Conservation (phyloP, 306 rosid genomes). For the Arachis hypogaea region DNA sequence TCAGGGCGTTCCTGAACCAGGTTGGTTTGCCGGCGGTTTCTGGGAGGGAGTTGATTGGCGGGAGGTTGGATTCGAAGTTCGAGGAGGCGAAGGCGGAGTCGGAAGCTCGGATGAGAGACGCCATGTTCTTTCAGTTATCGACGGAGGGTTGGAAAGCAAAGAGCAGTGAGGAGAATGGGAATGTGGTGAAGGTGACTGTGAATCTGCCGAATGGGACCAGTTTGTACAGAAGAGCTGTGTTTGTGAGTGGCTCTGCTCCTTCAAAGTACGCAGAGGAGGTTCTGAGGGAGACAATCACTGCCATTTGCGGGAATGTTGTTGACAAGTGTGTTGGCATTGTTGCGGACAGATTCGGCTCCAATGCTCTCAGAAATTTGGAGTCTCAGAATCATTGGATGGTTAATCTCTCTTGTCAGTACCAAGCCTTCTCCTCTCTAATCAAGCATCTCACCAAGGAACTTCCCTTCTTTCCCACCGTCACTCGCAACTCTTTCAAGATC, state of each 20-base stretch:
- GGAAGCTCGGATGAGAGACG: slow-evolving; percentile 79
- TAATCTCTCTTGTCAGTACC: slow-evolving; percentile 88
- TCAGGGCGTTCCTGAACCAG: slow-evolving; percentile 77
- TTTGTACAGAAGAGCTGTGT: slow-evolving; percentile 74
- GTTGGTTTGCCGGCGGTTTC: slow-evolving; percentile 73
- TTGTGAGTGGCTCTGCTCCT: slow-evolving; percentile 70
- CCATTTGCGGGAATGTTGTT: slow-evolving; percentile 74
- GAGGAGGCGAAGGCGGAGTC: slow-evolving; percentile 81
- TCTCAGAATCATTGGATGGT: slow-evolving; percentile 91
- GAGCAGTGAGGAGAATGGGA: slow-evolving; percentile 49
- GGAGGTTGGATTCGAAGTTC: slow-evolving; percentile 62
- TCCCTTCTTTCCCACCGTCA: slow-evolving; percentile 59
- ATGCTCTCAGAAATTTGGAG: slow-evolving; percentile 84
- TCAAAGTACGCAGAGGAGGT: slow-evolving; percentile 84
- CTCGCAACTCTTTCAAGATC: slow-evolving; percentile 69
- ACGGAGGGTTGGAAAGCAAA: slow-evolving; percentile 80
- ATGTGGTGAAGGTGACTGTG: slow-evolving; percentile 71
- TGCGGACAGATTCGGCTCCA: slow-evolving; percentile 80
- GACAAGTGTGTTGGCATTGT: slow-evolving; percentile 93
- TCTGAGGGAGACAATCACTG: slow-evolving; percentile 82
- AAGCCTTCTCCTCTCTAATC: slow-evolving; percentile 67
- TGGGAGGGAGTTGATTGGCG: slow-evolving; percentile 59
- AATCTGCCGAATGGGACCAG: slow-evolving; percentile 96
- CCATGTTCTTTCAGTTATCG: slow-evolving; percentile 87
- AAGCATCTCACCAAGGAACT: slow-evolving; percentile 77